Conservation (phyloP, 176 grass and related monocot genomes). For the Otatea glauca region DNA sequence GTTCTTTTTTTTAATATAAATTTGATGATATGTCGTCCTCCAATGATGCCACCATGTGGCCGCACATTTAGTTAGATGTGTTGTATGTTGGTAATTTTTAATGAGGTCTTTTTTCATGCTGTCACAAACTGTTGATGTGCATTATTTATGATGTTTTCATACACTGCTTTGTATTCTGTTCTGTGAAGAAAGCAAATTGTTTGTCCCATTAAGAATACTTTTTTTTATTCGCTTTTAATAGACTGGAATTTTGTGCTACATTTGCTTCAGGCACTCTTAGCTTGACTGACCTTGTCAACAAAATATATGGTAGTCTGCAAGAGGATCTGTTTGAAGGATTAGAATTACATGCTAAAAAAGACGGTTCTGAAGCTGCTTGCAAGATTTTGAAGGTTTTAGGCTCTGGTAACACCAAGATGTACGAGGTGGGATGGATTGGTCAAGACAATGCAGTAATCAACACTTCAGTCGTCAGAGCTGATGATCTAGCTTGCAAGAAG, state of each 20-base stretch:
- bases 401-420: constrained; percentile 51
- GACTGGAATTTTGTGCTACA: constrained; percentile 14
- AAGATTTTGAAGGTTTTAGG: constrained; percentile 76
- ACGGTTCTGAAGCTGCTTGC: constrained; percentile 61
- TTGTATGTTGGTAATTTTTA: background rate
- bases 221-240: constrained; percentile 18
- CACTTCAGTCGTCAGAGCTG: constrained; percentile 64
- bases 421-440: constrained; percentile 78
- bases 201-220: constrained; percentile 22
- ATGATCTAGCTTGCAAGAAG: constrained; percentile 69
- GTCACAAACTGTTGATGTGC: constrained; percentile 4
- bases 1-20: background rate
- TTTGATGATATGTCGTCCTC: background rate
- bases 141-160: background rate
- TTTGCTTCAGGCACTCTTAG: constrained; percentile 71
- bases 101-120: background rate
- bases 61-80: constrained; percentile 12
- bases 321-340: constrained; percentile 72
- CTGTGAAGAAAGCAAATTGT: background rate
- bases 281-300: constrained; percentile 72
- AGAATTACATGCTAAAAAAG: constrained; percentile 73
- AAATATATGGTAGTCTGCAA: constrained; percentile 61
- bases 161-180: background rate
- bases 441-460: constrained; percentile 59
- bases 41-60: background rate